Evolutionary conservation across 1,284 basidiomycete species (phyloP).

Genomic region (Apiotrichum domesticum): DNA sequence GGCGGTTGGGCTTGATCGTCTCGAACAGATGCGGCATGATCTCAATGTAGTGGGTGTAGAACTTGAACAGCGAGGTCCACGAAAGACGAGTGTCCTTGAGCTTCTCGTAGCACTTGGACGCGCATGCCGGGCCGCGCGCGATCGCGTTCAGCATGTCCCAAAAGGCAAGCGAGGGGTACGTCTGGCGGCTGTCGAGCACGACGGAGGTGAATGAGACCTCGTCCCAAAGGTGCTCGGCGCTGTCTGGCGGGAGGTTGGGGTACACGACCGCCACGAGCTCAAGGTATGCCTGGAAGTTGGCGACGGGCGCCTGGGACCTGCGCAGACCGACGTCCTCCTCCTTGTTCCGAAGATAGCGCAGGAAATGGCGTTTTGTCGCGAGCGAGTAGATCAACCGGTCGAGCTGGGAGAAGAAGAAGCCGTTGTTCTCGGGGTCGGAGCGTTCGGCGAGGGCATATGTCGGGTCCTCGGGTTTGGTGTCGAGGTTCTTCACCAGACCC

Average conservation of each 20-base stretch:
- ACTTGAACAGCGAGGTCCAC: slow-evolving; percentile 33
- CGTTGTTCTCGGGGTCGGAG: slow-evolving; percentile 39
- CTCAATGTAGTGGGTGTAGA: slow-evolving; percentile 37
- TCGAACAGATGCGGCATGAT: slow-evolving; percentile 39
- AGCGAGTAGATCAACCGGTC: slow-evolving; percentile 69
- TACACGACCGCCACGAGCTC: slow-evolving; percentile 77
- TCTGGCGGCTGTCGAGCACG: slow-evolving; percentile 69
- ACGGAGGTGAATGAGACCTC: slow-evolving; percentile 70
- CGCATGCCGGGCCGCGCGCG: slow-evolving; percentile 73
- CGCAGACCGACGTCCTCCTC: slow-evolving; percentile 73
- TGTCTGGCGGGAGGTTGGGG: slow-evolving; percentile 63
- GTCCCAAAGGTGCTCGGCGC: slow-evolving; percentile 78
- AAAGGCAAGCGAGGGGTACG: slow-evolving; percentile 66
- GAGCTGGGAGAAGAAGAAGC: slow-evolving; percentile 58
- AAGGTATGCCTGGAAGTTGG: slow-evolving; percentile 73
- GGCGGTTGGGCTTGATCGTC: slow-evolving; percentile 28
- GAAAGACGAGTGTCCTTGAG: slow-evolving; percentile 36
- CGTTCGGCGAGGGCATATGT: slow-evolving; percentile 64
- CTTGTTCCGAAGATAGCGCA: slow-evolving; percentile 83
- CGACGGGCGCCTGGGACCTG: slow-evolving; percentile 48
- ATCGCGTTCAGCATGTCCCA: slow-evolving; percentile 86
- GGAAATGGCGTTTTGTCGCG: slow-evolving; percentile 71
- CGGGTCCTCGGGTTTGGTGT: slow-evolving; percentile 49
- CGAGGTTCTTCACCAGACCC: slow-evolving; percentile 36
- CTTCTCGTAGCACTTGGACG: slow-evolving; percentile 44